Percentiles rank a stretch among this genome's conserved stretches.
These are phyloP conservation scores for Microcyclosporella mali DNA, from an alignment of 2,329 filamentous ascomycete species.

Conservation along the genomic window DNA sequence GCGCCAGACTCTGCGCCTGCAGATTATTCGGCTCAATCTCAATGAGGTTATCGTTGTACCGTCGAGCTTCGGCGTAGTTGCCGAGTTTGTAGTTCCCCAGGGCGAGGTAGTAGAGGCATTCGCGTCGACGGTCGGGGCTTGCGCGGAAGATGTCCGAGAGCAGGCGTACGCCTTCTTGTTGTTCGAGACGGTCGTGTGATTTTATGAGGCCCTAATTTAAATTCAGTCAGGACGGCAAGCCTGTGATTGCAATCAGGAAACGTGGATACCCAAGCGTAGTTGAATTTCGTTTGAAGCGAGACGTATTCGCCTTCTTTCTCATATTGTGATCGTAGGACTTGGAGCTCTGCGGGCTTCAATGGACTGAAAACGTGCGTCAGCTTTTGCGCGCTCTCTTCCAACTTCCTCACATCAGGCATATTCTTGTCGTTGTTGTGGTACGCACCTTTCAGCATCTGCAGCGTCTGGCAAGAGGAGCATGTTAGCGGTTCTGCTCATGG, in stretches of 20 bases:
- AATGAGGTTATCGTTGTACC: slow-evolving; percentile 88
- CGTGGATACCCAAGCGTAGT: slow-evolving; percentile 83
- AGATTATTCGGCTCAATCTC: slow-evolving; percentile 88
- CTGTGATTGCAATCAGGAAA: no score
- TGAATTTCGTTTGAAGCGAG: slow-evolving; percentile 97
- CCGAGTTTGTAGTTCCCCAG: slow-evolving; percentile 97
- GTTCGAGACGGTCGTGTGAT: slow-evolving; percentile 69
- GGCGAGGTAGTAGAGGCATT: slow-evolving; percentile 97
- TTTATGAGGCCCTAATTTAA: slow-evolving; percentile 78
- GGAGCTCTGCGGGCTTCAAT: slow-evolving; percentile 83
- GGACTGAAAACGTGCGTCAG: slow-evolving; percentile 50
- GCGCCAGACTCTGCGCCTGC: slow-evolving; percentile 78
- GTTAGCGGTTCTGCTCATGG: slow-evolving; percentile 21
- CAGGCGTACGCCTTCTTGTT: slow-evolving; percentile 22
- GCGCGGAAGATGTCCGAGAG: slow-evolving; percentile 70
- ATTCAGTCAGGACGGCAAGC: neutral
- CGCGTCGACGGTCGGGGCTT: slow-evolving; percentile 83
- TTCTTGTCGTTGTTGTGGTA: neutral
- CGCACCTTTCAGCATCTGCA: slow-evolving; percentile 89
- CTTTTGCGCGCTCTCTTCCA: neutral
- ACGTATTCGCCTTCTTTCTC: slow-evolving; percentile 98
- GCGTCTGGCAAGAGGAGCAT: slow-evolving; percentile 59
- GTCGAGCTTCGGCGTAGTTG: slow-evolving; percentile 89
- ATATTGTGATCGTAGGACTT: slow-evolving; percentile 87
- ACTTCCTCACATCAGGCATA: neutral